Conservation (phyloP, 2,329 filamentous ascomycete genomes). For the Westerdykella sp. region DNA sequence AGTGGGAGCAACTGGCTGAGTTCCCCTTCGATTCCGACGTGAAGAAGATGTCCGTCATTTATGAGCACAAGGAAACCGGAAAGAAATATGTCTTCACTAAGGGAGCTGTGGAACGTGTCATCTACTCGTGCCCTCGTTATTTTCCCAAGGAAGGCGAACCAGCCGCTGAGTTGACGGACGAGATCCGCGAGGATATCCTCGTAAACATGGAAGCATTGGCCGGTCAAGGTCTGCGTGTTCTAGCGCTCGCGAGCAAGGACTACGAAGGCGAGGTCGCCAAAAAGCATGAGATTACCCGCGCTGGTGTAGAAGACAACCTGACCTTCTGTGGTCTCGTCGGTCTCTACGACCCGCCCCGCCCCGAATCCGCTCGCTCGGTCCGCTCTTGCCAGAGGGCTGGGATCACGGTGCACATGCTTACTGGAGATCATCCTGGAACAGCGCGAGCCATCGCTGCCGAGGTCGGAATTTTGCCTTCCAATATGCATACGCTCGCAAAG, state of each 20-base stretch:
- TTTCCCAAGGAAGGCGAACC: constrained; percentile 41
- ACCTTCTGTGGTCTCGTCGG: constrained; percentile 73
- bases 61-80: constrained; percentile 40
- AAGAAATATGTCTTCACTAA: constrained; percentile 52
- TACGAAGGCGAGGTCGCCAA: constrained; percentile 42
- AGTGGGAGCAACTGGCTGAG: constrained; percentile 49
- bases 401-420: constrained; percentile 47
- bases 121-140: constrained; percentile 55
- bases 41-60: constrained; percentile 72
- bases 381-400: constrained; percentile 41
- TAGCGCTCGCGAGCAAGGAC: constrained; percentile 55
- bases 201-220: constrained; percentile 64
- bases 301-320: constrained; percentile 60
- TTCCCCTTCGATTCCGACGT: constrained; percentile 69
- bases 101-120: constrained; percentile 63
- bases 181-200: constrained; percentile 52
- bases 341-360: constrained; percentile 78
- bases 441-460: constrained; percentile 44
- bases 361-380: constrained; percentile 60
- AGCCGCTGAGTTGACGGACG: constrained; percentile 44
- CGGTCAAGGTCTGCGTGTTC: constrained; percentile 60
- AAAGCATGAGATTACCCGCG: constrained; percentile 48
- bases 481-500: constrained; percentile 17
- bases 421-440: constrained; percentile 43
- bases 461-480: constrained; percentile 42